A percentile compares a stretch with the other conserved stretches of the same genome.
Evolutionary conservation across 352 stramenopile species (phyloP).

Genomic region (Phytophthora fragariae): DNA sequence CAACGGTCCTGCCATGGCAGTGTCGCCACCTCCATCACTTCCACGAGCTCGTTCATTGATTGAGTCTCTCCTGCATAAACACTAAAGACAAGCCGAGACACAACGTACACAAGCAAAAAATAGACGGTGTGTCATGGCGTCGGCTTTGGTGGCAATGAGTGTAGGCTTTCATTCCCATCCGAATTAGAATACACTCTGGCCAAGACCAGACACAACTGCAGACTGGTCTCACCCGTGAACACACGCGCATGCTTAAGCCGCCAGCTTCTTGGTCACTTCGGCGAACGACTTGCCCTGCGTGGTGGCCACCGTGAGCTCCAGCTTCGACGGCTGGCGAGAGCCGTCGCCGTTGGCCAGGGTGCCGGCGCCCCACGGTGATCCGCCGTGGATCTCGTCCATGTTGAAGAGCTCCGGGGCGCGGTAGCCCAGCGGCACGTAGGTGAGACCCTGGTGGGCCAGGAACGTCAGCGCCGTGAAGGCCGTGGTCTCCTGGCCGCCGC

Average conservation of each 20-base stretch:
- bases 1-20: constrained; percentile 25
- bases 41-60: not conserved
- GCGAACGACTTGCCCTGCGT: constrained; percentile 89
- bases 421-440: constrained; percentile 28
- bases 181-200: constrained; percentile 22
- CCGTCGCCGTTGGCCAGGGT: constrained; percentile 32
- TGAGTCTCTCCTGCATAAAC: not conserved
- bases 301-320: constrained; percentile 82
- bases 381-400: constrained; percentile 40
- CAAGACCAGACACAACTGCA: not conserved
- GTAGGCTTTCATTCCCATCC: constrained; percentile 17
- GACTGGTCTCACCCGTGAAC: constrained; percentile 1
- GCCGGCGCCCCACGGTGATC: constrained; percentile 35
- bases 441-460: constrained; percentile 35
- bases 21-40: not conserved
- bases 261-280: constrained; percentile 79
- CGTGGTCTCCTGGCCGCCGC: constrained; percentile 38
- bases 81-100: not conserved
- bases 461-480: constrained; percentile 39
- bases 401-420: constrained; percentile 13
- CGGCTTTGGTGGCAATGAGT: not conserved
- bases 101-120: constrained; percentile 9
- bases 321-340: constrained; percentile 69
- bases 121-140: constrained; percentile 6
- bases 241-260: constrained; percentile 39